Conservation (phyloP, 2,329 filamentous ascomycete genomes). For the Diaporthe capsici region DNA sequence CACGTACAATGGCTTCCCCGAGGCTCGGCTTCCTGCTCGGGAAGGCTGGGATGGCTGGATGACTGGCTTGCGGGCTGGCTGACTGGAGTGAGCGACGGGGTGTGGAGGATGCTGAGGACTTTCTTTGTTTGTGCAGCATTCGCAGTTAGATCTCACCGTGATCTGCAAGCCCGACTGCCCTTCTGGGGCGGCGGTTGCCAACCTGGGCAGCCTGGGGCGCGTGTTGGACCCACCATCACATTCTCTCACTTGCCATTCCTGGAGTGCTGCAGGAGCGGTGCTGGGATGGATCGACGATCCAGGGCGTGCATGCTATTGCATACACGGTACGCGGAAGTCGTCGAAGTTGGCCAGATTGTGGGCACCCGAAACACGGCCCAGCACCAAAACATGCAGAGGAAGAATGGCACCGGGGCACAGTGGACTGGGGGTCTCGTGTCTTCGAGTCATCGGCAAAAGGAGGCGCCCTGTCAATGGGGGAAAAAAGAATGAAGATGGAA, state of each 20-base stretch:
- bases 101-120: slow-evolving; percentile 1
- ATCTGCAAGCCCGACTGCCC: slow-evolving; percentile 16
- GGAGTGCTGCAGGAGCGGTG: slow-evolving; percentile 30
- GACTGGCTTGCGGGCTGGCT: background rate
- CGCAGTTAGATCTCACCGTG: slow-evolving; percentile 7
- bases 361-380: slow-evolving; percentile 32
- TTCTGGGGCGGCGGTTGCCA: slow-evolving; percentile 22
- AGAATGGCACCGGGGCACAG: background rate
- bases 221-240: slow-evolving; percentile 17
- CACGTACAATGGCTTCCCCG: background rate
- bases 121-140: slow-evolving; percentile 24
- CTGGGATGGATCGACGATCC: slow-evolving; percentile 30
- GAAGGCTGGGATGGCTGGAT: background rate
- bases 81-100: background rate
- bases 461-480: slow-evolving; percentile 10
- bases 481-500: background rate
- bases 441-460: slow-evolving; percentile 25
- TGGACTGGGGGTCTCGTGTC: slow-evolving; percentile 6
- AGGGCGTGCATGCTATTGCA: background rate
- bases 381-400: slow-evolving; percentile 30
- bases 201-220: slow-evolving; percentile 30
- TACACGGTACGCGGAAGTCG: background rate
- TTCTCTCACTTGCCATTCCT: slow-evolving; percentile 33
- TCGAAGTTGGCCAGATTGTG: slow-evolving; percentile 23
- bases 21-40: slow-evolving; percentile 28